phyloP scores from a whole-genome alignment of 139 green algal genomes.

The Tetratostichococcus sp. region DNA sequence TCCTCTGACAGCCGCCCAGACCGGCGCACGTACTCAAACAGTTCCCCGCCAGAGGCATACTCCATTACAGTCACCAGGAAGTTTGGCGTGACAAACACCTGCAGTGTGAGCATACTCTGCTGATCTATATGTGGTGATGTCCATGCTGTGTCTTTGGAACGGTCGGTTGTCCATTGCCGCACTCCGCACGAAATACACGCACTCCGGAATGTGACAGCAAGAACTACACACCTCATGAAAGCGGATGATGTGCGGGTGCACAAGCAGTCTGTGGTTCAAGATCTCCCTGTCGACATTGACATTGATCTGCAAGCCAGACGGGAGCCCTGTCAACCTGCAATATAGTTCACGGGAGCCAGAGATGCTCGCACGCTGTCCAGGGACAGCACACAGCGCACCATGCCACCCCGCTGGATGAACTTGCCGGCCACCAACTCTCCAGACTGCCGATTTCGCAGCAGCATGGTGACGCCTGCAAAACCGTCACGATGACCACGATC shows the following conservation, averaged over 20 bases:
- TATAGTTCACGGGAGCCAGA: too few species aligned
- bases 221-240: constrained; percentile 30
- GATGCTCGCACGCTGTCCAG: too few species aligned
- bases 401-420: constrained; percentile 44
- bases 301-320: background rate
- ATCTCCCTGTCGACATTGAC: constrained; percentile 31
- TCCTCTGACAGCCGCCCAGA: constrained; percentile 41
- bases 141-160: too few species aligned
- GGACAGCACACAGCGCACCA: background rate
- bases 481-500: too few species aligned
- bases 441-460: constrained; percentile 14
- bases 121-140: too few species aligned
- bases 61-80: constrained; percentile 60
- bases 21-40: constrained; percentile 32
- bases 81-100: constrained; percentile 4
- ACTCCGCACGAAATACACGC: too few species aligned
- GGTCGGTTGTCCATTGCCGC: too few species aligned
- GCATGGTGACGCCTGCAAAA: constrained; percentile 17
- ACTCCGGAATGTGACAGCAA: too few species aligned
- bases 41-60: constrained; percentile 54
- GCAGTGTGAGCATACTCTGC: too few species aligned
- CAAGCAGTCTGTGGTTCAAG: constrained; percentile 54
- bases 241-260: constrained; percentile 62
- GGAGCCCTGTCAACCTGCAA: too few species aligned
- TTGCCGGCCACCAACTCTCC: constrained; percentile 24